These are phyloP conservation scores for Oenanthe javanica DNA, from an alignment of 140 eudicot genomes.

Conservation along the genomic window DNA sequence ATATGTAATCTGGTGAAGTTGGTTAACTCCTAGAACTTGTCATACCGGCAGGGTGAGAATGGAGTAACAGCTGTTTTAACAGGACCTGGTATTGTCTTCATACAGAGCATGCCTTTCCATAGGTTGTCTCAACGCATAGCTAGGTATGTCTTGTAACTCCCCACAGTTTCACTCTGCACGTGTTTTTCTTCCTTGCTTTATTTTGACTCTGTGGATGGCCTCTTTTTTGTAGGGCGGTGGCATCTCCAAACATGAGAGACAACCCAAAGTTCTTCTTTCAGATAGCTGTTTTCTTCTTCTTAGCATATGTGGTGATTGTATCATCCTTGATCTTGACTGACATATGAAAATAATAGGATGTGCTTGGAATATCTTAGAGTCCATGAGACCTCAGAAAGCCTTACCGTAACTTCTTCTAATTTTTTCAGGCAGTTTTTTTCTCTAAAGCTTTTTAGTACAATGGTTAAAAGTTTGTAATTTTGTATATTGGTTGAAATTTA, in stretches of 20 bases:
- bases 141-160: constrained; percentile 33
- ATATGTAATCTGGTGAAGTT: neutral
- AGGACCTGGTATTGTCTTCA: constrained; percentile 96
- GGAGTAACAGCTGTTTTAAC: constrained; percentile 75
- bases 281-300: constrained; percentile 90
- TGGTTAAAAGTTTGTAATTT: neutral
- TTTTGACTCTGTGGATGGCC: neutral
- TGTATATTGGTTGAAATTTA: neutral
- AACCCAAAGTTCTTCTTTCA: constrained; percentile 87
- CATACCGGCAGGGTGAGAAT: constrained; percentile 62
- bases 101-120: constrained; percentile 95
- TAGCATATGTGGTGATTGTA: constrained; percentile 89
- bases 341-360: constrained; percentile 25
- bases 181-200: neutral
- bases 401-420: neutral
- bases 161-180: neutral
- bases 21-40: neutral
- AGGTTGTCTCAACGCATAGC: constrained; percentile 95
- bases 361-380: neutral
- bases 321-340: constrained; percentile 88
- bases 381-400: neutral
- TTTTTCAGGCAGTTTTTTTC: neutral
- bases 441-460: neutral
- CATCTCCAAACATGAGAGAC: constrained; percentile 97
- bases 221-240: constrained; percentile 68